phyloP scores from a whole-genome alignment of 2,329 filamentous ascomycete genomes.

The Xylariaceae sp. region DNA sequence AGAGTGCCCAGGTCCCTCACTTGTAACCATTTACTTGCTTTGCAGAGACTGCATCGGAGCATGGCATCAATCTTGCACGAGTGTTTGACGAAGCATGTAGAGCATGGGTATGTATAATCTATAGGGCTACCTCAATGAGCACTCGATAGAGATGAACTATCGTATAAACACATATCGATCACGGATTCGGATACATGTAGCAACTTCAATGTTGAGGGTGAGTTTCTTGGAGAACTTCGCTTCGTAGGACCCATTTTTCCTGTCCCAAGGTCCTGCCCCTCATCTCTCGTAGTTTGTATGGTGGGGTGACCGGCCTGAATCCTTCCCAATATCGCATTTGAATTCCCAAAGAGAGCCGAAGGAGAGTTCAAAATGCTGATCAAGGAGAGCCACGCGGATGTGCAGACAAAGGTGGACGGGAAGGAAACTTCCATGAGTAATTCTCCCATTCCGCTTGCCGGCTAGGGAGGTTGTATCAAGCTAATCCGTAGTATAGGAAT shows the following conservation, averaged over 20 bases:
- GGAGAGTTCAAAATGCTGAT: conserved; percentile 46
- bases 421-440: conserved; percentile 55
- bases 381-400: conserved; percentile 52
- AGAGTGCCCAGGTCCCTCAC: conserved; percentile 74
- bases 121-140: not conserved
- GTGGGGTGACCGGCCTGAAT: not conserved
- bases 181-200: not conserved
- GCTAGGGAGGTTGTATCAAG: not conserved
- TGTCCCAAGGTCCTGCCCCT: not conserved
- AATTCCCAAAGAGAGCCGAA: conserved; percentile 3
- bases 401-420: conserved; percentile 50
- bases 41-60: not conserved
- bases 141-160: not conserved
- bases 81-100: no score
- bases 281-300: not conserved
- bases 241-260: no score
- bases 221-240: no score
- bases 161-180: not conserved
- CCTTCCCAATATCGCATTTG: not conserved
- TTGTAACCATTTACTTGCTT: conserved; percentile 40
- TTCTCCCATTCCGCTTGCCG: conserved; percentile 11
- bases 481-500: conserved; percentile 59
- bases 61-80: no score
- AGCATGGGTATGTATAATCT: no score
- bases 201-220: not conserved